These are phyloP conservation scores for Cephaloascus albidus DNA, from an alignment of 805 yeast species.

Conservation along the genomic window DNA sequence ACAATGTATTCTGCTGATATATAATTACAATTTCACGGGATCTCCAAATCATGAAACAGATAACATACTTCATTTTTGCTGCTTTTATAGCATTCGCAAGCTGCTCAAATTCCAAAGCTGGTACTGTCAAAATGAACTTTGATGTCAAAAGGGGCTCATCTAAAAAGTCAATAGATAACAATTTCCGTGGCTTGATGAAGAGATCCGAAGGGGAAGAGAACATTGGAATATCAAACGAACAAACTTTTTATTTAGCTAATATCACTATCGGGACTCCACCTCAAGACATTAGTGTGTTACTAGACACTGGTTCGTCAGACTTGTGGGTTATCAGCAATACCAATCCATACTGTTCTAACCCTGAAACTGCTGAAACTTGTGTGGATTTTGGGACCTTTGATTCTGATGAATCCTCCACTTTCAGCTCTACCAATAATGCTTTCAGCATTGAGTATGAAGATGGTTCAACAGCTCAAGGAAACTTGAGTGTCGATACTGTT, in stretches of 20 bases:
- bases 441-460: background rate
- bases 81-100: too few species aligned
- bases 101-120: background rate
- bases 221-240: background rate
- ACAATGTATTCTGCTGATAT: too few species aligned
- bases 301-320: constrained; percentile 24
- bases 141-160: background rate
- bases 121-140: background rate
- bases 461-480: background rate
- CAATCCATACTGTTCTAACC: constrained; percentile 9
- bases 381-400: constrained; percentile 3
- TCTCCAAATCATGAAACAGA: too few species aligned
- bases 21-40: too few species aligned
- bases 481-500: background rate
- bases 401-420: constrained; percentile 5
- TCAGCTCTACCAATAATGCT: constrained; percentile 1
- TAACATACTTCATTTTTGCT: too few species aligned
- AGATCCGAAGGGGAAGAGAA: background rate
- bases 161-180: too few species aligned
- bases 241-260: constrained; percentile 9
- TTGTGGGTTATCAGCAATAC: constrained; percentile 16
- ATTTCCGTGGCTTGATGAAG: too few species aligned
- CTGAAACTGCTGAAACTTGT: constrained; percentile 8
- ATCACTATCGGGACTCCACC: constrained; percentile 16
- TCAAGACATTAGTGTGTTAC: constrained; percentile 14